phyloP scores from a whole-genome alignment of 1,284 basidiomycete species.

The Afroboletus lepidellus region DNA sequence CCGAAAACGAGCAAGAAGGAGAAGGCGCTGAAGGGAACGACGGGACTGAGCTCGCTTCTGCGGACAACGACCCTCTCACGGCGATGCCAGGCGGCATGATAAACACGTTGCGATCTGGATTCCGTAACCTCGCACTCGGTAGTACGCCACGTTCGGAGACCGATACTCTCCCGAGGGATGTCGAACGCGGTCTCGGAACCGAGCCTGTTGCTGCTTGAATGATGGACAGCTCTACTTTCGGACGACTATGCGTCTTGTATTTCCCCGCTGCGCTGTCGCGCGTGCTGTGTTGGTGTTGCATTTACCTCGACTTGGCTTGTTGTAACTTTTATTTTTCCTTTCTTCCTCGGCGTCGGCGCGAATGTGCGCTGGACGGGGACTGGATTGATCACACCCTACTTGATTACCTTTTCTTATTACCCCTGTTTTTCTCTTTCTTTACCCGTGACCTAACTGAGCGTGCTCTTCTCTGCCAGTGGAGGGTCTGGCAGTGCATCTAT shows the following conservation, averaged over 20 bases:
- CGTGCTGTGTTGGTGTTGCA: background rate
- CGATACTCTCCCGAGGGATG: conserved; percentile 35
- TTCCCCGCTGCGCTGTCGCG: background rate
- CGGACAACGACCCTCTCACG: conserved; percentile 15
- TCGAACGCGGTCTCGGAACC: conserved; percentile 35
- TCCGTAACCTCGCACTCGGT: conserved; percentile 31
- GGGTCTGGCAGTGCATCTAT: background rate
- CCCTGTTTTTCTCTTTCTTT: conserved; percentile 1
- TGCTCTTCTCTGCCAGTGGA: background rate
- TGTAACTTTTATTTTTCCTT: no score
- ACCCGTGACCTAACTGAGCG: background rate
- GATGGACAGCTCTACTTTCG: background rate
- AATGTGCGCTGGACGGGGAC: no score
- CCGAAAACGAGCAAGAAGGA: conserved; percentile 24
- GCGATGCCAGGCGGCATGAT: conserved; percentile 29
- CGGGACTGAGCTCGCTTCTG: background rate
- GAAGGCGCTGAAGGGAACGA: conserved; percentile 12
- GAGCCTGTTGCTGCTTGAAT: conserved; percentile 17
- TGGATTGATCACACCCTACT: no score
- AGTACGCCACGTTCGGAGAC: conserved; percentile 16
- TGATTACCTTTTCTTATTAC: no score
- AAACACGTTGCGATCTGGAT: conserved; percentile 33
- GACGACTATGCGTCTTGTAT: conserved; percentile 1
- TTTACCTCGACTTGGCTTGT: background rate
- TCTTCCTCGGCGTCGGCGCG: no score